Evolutionary conservation across 108 stramenopile species (phyloP), one percentile per base, ranked within the genome.

Genomic region (Skeletonema menzelii): DNA sequence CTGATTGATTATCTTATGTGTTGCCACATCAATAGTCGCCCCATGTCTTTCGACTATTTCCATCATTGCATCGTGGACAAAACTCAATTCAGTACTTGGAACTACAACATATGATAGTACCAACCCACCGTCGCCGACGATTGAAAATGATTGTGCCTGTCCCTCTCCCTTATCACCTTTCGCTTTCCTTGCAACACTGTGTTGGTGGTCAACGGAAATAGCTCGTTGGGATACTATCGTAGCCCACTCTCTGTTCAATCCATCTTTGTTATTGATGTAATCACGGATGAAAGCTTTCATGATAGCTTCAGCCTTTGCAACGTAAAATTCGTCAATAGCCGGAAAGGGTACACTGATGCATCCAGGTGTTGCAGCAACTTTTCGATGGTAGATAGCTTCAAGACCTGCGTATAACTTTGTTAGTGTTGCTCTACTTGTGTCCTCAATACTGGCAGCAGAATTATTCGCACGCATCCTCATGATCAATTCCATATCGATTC

Each of bases 211-310:
- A 3, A 71, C 60, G 10, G 70, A 47, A 5, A 60, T n/a, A 24
- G 70, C 70, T 27, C 8, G 1, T 1, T 2, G 8, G 1, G 66
- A 67, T 28, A 10, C 1, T 8, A 53, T 27, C 0, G 70, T 2
- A 47, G 70, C 70, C 70, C 61, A 61, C 47, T 71, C 70, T 19
- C 59, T 42, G 26, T 62, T 46, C 38, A 71, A 53, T 32, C 42
- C 59, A 59, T 71, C 70, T 60, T 38, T 5, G 3, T 12, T 4
- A 61, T 15, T 44, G 56, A 71, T 4, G 34, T 61, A 71, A 32
- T 71, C 70, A 8, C 70, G 32, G 6, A 71, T 12, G 59, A n/a
- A n/a, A n/a, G 70, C 70, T 17, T 28, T 59, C 12, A 61, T 61
- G 17, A 53, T 2, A 8, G 27, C 30, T 5, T 2, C 44, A 53